Evolutionary conservation across 73 alveolate genomes (phyloP).

Genomic region (Diophrys sp.): DNA sequence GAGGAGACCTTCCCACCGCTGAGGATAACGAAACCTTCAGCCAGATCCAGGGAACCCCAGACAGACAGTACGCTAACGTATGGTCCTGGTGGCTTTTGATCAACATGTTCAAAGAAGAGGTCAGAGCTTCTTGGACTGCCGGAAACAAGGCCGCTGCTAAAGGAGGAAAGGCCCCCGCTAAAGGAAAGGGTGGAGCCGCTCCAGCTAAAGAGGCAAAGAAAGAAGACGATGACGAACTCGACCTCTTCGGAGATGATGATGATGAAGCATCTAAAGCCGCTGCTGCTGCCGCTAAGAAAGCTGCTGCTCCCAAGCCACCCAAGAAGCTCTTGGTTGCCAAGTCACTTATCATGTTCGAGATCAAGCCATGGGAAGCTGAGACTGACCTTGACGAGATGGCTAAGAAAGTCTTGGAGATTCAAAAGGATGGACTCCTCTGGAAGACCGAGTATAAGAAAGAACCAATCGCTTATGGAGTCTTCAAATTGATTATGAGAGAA

Average conservation of each 20-base stretch:
- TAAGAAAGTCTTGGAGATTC: conserved; percentile 50
- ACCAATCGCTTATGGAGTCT: conserved; percentile 84
- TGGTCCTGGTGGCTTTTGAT: conserved; percentile 36
- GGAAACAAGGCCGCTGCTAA: conserved; percentile 16
- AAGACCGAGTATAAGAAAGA: conserved; percentile 72
- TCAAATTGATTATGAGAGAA: conserved; percentile 71
- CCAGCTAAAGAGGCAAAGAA: not conserved
- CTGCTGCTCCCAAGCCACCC: conserved; percentile 19
- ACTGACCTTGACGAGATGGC: conserved; percentile 81
- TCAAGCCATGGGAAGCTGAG: conserved; percentile 76
- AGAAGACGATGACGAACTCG: conserved; percentile 32
- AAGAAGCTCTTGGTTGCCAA: conserved; percentile 35
- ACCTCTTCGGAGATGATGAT: conserved; percentile 15
- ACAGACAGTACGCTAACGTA: conserved; percentile 2
- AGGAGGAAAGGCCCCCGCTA: conserved; percentile 6
- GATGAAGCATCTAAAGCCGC: conserved; percentile 27
- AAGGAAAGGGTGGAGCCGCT: not conserved
- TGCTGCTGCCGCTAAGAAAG: not conserved
- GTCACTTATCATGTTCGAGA: conserved; percentile 75
- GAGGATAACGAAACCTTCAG: not conserved
- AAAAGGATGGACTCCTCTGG: conserved; percentile 81
- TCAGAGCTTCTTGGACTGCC: conserved; percentile 34
- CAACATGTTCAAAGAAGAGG: conserved; percentile 25
- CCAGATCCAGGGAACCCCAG: not conserved
- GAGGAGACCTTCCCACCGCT: conserved; percentile 22